A percentile compares a stretch with the other conserved stretches of the same genome.
These are phyloP conservation scores for Aspergillus chevalieri DNA, from an alignment of 2,329 filamentous ascomycete genomes.

Conservation along the genomic window DNA sequence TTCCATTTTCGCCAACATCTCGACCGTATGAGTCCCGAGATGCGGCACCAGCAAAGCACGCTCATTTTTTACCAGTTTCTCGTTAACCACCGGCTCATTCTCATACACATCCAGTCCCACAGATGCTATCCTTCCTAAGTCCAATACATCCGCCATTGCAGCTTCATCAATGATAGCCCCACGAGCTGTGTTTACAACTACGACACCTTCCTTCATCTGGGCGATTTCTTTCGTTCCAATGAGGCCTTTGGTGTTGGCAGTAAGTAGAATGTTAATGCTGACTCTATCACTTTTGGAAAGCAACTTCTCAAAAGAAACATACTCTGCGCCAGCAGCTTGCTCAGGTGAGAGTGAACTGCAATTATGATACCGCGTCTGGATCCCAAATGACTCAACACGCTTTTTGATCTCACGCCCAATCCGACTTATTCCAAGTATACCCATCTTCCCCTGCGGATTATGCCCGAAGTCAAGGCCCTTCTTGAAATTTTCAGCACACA, in stretches of 20 bases:
- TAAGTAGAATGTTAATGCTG: conserved; percentile 63
- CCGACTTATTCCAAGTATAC: conserved; percentile 72
- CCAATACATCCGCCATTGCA: conserved; percentile 62
- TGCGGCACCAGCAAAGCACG: conserved; percentile 6
- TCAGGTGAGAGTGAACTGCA: conserved; percentile 46
- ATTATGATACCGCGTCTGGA: conserved; percentile 23
- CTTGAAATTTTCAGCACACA: conserved; percentile 48
- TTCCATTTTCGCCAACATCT: conserved; percentile 10
- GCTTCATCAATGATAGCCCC: conserved; percentile 71
- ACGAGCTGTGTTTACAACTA: conserved; percentile 71
- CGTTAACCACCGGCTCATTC: conserved; percentile 6
- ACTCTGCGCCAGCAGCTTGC: conserved; percentile 10
- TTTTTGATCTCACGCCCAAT: conserved; percentile 64
- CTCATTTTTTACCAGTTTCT: conserved; percentile 2
- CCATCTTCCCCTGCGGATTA: conserved; percentile 67
- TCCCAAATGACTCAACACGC: conserved; percentile 18
- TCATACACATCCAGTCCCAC: conserved; percentile 10
- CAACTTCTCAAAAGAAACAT: conserved; percentile 59
- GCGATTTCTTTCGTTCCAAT: conserved; percentile 61
- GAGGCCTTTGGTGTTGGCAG: conserved; percentile 67
- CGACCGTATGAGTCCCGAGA: conserved; percentile 4
- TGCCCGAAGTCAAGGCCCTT: conserved; percentile 61
- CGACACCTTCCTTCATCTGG: conserved; percentile 65
- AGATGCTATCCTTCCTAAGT: conserved; percentile 24
- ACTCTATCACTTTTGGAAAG: conserved; percentile 61